Base-by-base conservation (phyloP, 1,284 basidiomycete genomes). In the Termitomyces sp. region DNA sequence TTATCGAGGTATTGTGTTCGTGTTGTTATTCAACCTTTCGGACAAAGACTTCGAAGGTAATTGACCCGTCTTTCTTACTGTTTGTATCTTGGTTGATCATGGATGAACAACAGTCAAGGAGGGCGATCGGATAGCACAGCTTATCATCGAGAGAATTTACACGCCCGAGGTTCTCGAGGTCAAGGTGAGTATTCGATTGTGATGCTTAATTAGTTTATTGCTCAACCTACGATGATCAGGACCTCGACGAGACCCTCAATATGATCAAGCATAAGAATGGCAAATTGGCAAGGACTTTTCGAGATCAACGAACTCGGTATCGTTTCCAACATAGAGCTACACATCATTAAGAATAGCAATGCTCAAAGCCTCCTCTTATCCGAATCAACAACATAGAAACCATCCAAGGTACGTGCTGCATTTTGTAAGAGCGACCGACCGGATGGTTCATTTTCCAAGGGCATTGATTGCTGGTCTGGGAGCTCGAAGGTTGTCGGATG, bases 1-100 rank as follows among this genome's bases (percentile, higher is more conserved):
- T 68, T 99, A 99, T 70, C 82, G 97, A 35, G 96, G 97, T 4
- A 75, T 86, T 7, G 81, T 99, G 50, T 94, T 90, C 66, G 92
- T 98, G n/a, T 76, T 99, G 24, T 78, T 99, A 34, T 98, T 96
- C 81, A 99, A 99, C 68, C 81, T 89, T 54, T 88, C 88, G 0
- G 91, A 95, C 62, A 73, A 82, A 56, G 93, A 97, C 64, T 98
- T 97, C 65, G 74, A 88, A 69, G 85, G 93, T 90, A 54, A 55
- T 78, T 72, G 52, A 46, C 46, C 42, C 24, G 43, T 49, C n/a
- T 37, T 9, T 35, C n/a, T 5, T 26, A 19, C 5, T 38, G n/a
- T 13, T 4, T 46, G 37, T 26, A 41, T 18, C 19, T 21, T 57
- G 11, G 5, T 5, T 24, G 5, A 24, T 24, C 21, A 42, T 45